Evolutionary conservation across 257 asterid species (phyloP), one percentile per base, ranked within the genome.

Genomic region (Penstemon eatonii): DNA sequence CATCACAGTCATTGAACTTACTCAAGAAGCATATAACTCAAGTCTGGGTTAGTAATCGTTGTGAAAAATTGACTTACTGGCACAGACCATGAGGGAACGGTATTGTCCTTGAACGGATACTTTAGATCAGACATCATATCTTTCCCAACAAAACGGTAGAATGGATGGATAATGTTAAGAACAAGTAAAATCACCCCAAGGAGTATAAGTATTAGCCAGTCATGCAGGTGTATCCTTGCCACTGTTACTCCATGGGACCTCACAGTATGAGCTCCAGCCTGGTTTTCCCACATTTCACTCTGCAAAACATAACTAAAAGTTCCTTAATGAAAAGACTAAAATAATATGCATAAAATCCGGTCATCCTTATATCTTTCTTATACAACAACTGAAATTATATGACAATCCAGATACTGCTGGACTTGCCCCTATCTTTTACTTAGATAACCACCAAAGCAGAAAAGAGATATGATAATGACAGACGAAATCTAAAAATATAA

Each of bases 111-210:
- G 68, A 75, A 53, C 10, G 97, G 98, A 78, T 83, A 90, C 81
- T 79, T 86, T 58, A 92, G 84, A 79, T 86, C 96, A 56, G 80
- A 68, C 93, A 92, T 88, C 98, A 92, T 90, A 74, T 88, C 97
- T 80, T 82, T 85, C 70, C 97, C 95, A 41, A 90, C 94, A 78
- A 85, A 92, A 37, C 96, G 94, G 52, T 86, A 75, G 69, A 86
- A 90, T 10, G 96, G 98, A 72, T 78, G 81, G 71, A 90, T 80
- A 53, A 73, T 10, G 76, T 86, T 82, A 76, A 92, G 80, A 63
- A 73, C 53, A 15, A 45, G 37, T 56, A 74, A 49, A 63, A 84
- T 73, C 15, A 60, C 75, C 44, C 75, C 78, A 56, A 90, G 92
- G 50, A 88, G 76, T 25, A 92, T 15, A 65, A 90, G 86, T 71